Evolutionary conservation across 495 filamentous ascomycete genomes (phyloP), one percentile per base, ranked within the genome.

Genomic region (Tuber borchii): DNA sequence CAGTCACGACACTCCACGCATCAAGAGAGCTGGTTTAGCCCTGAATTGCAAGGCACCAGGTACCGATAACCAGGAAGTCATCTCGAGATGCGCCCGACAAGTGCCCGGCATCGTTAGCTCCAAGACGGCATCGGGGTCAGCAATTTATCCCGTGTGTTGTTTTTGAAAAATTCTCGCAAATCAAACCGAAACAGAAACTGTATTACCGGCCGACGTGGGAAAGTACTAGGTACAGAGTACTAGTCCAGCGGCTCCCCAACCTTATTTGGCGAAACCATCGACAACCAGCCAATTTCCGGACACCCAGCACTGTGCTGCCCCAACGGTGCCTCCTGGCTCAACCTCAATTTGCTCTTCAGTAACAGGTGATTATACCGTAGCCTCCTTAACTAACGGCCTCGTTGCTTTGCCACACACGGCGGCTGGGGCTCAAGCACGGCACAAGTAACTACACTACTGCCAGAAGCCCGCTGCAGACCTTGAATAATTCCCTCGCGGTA

Each of bases 71-170:
- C 45, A 46, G 45, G 17, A 46, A 19, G 16, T 17, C 12, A 46
- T 46, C 45, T 46, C 45, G 45, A 46, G 45, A 19, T 31, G n/a
- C 3, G 10, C 26, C 10, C 20, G n/a, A 3, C 48, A n/a, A 2
- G 48, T 56, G 22, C n/a, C 10, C 48, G n/a, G 12, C 26, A 17
- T 31, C 31, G n/a, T 65, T 31, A 10, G 56, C 12, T 26, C 56
- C 56, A 65, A 17, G 56, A 65, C 56, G 56, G 56, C 31, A 65
- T 65, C 56, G 56, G 56, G 56, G 48, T 65, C 56, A 65, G n/a
- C 56, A 65, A 61, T 10, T 14, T 26, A 8, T 26, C 51, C 51
- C 22, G 22, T 65, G 16, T 6, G 56, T 17, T 16, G 56, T 31
- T 26, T 65, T 26, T 26, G 56, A 17, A 26, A 19, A 61, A 26